A percentile compares a stretch with the other conserved stretches of the same genome.
These are phyloP conservation scores for Xylaria flabelliformis DNA, from an alignment of 495 filamentous ascomycete species.

Conservation along the genomic window DNA sequence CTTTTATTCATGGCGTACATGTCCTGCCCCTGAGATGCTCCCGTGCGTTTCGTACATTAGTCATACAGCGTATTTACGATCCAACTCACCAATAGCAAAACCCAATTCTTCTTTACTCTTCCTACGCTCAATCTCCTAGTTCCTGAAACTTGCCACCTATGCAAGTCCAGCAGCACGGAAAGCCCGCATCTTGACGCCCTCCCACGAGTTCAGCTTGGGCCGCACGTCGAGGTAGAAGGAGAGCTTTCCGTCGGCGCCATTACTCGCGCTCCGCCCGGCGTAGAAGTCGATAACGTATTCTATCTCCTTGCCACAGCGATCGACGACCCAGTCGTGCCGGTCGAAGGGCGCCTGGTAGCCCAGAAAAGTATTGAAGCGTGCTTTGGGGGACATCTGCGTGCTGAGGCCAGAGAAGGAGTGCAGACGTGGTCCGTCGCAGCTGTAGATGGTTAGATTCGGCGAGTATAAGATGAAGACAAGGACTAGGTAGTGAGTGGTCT, in stretches of 20 bases:
- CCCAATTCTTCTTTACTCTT: too few species aligned
- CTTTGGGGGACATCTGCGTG: slow-evolving; percentile 77
- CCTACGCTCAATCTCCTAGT: too few species aligned
- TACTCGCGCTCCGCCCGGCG: slow-evolving; percentile 67
- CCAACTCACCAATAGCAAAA: slow-evolving; percentile 14
- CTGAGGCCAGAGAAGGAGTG: slow-evolving; percentile 83
- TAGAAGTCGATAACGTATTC: slow-evolving; percentile 99
- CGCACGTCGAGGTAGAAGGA: slow-evolving; percentile 95
- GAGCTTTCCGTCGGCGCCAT: slow-evolving; percentile 64
- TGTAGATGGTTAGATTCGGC: slow-evolving; percentile 27
- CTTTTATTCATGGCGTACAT: slow-evolving; percentile 16
- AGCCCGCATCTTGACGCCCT: slow-evolving; percentile 86
- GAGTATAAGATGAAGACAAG: neutral
- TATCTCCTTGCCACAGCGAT: slow-evolving; percentile 84
- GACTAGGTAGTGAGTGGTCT: neutral
- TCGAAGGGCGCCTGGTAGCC: slow-evolving; percentile 94
- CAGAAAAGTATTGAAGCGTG: slow-evolving; percentile 77
- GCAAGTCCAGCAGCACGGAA: slow-evolving; percentile 66
- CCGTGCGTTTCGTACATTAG: slow-evolving; percentile 24
- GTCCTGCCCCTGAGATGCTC: neutral
- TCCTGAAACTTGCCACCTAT: slow-evolving; percentile 36
- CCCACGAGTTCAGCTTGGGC: slow-evolving; percentile 90
- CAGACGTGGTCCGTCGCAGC: slow-evolving; percentile 82
- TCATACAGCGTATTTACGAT: slow-evolving; percentile 28
- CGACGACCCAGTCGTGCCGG: slow-evolving; percentile 96